Percentiles rank a stretch among this genome's conserved stretches.
Conservation (phyloP, 768 basidiomycete genomes). For the Russula abietina region DNA sequence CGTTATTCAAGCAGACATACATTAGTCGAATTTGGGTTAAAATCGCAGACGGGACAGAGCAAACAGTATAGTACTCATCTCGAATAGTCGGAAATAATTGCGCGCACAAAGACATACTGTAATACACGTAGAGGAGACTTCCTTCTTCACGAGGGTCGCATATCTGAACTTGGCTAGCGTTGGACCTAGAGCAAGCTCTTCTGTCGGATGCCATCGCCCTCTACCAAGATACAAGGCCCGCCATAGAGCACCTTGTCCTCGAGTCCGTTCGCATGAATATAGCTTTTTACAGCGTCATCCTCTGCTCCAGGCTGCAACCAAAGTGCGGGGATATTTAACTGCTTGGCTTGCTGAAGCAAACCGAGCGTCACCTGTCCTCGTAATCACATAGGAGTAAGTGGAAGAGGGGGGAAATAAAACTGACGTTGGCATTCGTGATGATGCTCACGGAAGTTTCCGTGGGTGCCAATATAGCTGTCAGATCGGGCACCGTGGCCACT, state of each 20-base stretch:
- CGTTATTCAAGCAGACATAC: neutral
- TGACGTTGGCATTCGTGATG: constrained; percentile 68
- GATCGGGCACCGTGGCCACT: constrained; percentile 45
- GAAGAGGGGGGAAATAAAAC: neutral
- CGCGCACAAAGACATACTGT: neutral
- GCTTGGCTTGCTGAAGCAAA: constrained; percentile 59
- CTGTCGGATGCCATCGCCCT: constrained; percentile 54
- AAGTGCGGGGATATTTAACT: constrained; percentile 63
- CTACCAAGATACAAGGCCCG: constrained; percentile 76
- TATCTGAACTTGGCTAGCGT: too few species aligned
- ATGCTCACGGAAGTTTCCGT: constrained; percentile 68
- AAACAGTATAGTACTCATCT: neutral
- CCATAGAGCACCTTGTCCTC: constrained; percentile 67
- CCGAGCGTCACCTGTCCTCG: constrained; percentile 57
- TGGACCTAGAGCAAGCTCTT: constrained; percentile 19
- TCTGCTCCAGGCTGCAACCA: constrained; percentile 92
- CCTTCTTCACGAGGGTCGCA: neutral
- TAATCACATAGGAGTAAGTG: neutral
- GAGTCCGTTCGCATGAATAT: constrained; percentile 59
- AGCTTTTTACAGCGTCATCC: constrained; percentile 55
- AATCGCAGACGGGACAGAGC: neutral
- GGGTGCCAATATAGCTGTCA: constrained; percentile 55
- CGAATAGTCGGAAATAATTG: neutral
- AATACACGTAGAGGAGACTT: neutral
- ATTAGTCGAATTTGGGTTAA: too few species aligned